Conservation (phyloP, 2,329 filamentous ascomycete species). For the Grosmannia clavigera region DNA sequence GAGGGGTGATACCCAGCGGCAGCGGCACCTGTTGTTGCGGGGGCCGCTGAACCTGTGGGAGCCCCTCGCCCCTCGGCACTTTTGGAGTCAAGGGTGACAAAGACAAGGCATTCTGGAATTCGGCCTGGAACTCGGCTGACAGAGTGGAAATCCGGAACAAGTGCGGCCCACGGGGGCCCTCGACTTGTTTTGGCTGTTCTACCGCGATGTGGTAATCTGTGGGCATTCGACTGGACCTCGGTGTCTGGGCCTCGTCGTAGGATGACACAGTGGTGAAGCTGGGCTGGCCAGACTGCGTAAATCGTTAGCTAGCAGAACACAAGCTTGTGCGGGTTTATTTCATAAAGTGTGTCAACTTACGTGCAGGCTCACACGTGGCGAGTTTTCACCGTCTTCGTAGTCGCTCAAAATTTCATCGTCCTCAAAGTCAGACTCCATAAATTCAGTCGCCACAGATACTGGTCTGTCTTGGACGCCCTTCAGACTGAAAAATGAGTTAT, state of each 20-base stretch:
- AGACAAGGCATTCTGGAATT: constrained; percentile 44
- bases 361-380: constrained; percentile 54
- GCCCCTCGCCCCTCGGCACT: constrained; percentile 19
- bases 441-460: constrained; percentile 60
- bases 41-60: not conserved
- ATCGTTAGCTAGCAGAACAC: not conserved
- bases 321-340: not conserved
- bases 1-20: constrained; percentile 24
- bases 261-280: constrained; percentile 82
- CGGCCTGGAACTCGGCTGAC: constrained; percentile 44
- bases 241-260: constrained; percentile 72
- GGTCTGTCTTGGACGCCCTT: constrained; percentile 44
- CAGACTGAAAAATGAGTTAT: constrained; percentile 50
- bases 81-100: constrained; percentile 65
- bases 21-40: constrained; percentile 19
- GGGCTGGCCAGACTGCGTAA: constrained; percentile 49
- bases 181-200: constrained; percentile 49
- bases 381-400: constrained; percentile 47
- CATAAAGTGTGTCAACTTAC: constrained; percentile 34
- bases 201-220: constrained; percentile 49
- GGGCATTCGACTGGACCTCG: constrained; percentile 50
- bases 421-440: constrained; percentile 63
- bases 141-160: constrained; percentile 63
- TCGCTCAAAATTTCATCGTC: constrained; percentile 51
- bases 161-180: constrained; percentile 77